Evolutionary conservation across 306 rosid species (phyloP), one percentile per base, ranked within the genome.

Genomic region (Vigna angularis): DNA sequence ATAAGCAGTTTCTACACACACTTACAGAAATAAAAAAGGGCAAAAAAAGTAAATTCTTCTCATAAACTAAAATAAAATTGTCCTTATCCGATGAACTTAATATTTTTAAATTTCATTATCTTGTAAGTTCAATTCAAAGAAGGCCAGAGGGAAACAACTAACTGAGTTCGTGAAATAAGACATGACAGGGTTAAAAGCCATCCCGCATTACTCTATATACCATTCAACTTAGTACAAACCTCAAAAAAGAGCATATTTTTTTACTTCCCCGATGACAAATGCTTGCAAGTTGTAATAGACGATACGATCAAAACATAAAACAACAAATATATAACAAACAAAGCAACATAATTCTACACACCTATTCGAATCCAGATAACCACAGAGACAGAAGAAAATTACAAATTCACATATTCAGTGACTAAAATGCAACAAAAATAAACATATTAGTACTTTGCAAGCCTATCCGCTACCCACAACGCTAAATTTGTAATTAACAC

Each of bases 401-500:
- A 22, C 5, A 56, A 22, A 20, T 34, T 61, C 10, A 42, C 47
- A 13, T 16, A 16, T 34, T 10, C 15, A 28, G 42, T 14, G 45
- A 30, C 22, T 42, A 63, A 65, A 70, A 63, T 13, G 48, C 2
- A 44, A 8, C 56, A 53, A 45, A 11, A 45, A 10, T 30, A 12
- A 11, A 45, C 5, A 50, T 16, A 22, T 10, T 15, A 22, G 58
- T 22, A 40, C 44, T 10, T 66, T 9, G 20, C 9, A 22, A 20
- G 20, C 9, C 56, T 3, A 36, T 59, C 55, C 45, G 44, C 42
- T 51, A 76, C n/a, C 18, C 34, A 67, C 3, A 66, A 24, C 22
- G 15, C 57, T 26, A 28, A 55, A 75, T 28, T 20, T 48, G 78
- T 47, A 57, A 16, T 45, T 20, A 48, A 69, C 55, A 47, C 10